Evolutionary conservation across 179 eudicot species (phyloP).

Genomic region (Vitellaria paradoxa): DNA sequence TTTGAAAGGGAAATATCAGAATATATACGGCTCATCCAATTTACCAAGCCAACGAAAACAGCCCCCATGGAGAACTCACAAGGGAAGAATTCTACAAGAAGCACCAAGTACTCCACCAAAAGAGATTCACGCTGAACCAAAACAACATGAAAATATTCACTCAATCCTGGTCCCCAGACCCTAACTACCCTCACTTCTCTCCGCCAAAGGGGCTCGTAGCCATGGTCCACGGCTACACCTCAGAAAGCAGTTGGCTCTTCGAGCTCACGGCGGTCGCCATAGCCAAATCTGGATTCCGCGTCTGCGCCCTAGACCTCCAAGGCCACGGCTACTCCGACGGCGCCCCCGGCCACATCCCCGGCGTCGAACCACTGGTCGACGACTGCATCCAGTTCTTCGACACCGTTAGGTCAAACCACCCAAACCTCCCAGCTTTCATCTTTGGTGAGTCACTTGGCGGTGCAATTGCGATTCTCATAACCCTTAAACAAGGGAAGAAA

Average conservation of each 20-base stretch:
- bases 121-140: constrained; percentile 40
- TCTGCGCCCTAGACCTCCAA: constrained; percentile 40
- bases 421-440: constrained; percentile 34
- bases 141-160: constrained; percentile 37
- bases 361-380: constrained; percentile 16
- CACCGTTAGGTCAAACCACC: constrained; percentile 21
- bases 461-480: constrained; percentile 31
- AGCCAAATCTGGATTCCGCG: constrained; percentile 36
- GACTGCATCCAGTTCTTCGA: constrained; percentile 39
- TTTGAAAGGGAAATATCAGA: too few relatives aligned
- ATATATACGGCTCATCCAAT: too few relatives aligned
- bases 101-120: constrained; percentile 37
- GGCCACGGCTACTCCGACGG: constrained; percentile 53
- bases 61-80: constrained; percentile 41
- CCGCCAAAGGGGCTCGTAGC: constrained; percentile 28
- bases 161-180: constrained; percentile 35
- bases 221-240: constrained; percentile 43
- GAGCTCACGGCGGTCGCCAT: constrained; percentile 41
- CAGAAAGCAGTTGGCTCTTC: constrained; percentile 45
- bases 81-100: constrained; percentile 39
- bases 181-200: too few relatives aligned
- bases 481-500: constrained; percentile 21
- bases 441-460: constrained; percentile 52
- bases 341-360: constrained; percentile 31
- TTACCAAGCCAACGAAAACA: constrained; percentile 34